These are phyloP conservation scores for Cyathus striatus DNA, from an alignment of 768 basidiomycete species.

Conservation along the genomic window DNA sequence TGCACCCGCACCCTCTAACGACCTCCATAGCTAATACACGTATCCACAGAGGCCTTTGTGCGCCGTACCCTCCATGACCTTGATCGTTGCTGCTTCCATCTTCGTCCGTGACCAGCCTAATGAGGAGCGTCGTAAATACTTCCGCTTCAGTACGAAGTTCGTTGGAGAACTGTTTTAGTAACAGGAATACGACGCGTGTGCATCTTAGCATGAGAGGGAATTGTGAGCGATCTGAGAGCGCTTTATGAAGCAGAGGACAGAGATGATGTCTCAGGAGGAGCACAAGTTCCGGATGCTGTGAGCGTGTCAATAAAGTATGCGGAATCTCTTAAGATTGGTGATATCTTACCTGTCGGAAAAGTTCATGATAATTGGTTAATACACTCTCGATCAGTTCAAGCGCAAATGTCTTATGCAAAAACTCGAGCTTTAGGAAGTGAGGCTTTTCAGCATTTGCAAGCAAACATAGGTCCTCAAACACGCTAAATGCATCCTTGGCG, in stretches of 20 bases:
- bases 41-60: slow-evolving; percentile 73
- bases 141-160: slow-evolving; percentile 83
- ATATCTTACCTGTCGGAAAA: slow-evolving; percentile 68
- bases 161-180: slow-evolving; percentile 84
- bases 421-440: slow-evolving; percentile 74
- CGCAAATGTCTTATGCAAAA: slow-evolving; percentile 88
- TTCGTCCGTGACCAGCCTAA: slow-evolving; percentile 59
- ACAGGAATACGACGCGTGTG: slow-evolving; percentile 88
- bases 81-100: slow-evolving; percentile 12
- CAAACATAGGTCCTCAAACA: slow-evolving; percentile 91
- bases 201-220: slow-evolving; percentile 90
- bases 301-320: slow-evolving; percentile 4
- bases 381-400: slow-evolving; percentile 98
- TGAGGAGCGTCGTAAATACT: slow-evolving; percentile 75
- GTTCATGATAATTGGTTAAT: slow-evolving; percentile 83
- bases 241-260: slow-evolving; percentile 83
- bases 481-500: slow-evolving; percentile 77
- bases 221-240: slow-evolving; percentile 72
- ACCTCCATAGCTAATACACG: slow-evolving; percentile 90
- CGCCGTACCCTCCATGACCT: neutral
- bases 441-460: slow-evolving; percentile 81
- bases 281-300: slow-evolving; percentile 75
- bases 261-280: slow-evolving; percentile 87
- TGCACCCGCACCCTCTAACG: slow-evolving; percentile 61
- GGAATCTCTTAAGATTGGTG: neutral